Conservation (phyloP, 2,329 filamentous ascomycete species). For the Conoideocrella luteorostrata region DNA sequence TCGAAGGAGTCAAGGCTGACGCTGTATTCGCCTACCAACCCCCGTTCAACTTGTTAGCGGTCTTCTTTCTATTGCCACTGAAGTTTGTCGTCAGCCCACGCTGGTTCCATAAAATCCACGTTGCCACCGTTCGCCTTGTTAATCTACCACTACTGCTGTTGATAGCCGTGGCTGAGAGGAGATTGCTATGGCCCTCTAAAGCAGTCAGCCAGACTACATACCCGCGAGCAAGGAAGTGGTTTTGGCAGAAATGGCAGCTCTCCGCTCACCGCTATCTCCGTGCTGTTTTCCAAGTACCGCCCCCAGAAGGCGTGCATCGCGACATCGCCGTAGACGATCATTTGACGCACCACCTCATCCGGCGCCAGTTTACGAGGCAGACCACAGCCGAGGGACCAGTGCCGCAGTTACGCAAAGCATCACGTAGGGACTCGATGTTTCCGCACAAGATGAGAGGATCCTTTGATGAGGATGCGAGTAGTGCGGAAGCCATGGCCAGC, state of each 20-base stretch:
- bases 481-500: slow-evolving; percentile 35
- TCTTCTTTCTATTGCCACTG: slow-evolving; percentile 67
- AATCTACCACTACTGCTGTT: slow-evolving; percentile 69
- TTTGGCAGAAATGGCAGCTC: slow-evolving; percentile 63
- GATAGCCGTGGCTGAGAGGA: slow-evolving; percentile 65
- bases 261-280: slow-evolving; percentile 66
- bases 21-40: slow-evolving; percentile 78
- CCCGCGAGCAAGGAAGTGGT: slow-evolving; percentile 33
- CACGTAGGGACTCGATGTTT: slow-evolving; percentile 52
- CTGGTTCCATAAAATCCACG: slow-evolving; percentile 89
- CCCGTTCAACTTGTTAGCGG: slow-evolving; percentile 75
- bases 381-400: slow-evolving; percentile 27
- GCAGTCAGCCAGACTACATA: slow-evolving; percentile 13
- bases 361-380: slow-evolving; percentile 47
- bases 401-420: slow-evolving; percentile 25
- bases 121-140: slow-evolving; percentile 64
- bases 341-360: slow-evolving; percentile 51
- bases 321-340: slow-evolving; percentile 55
- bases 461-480: slow-evolving; percentile 37
- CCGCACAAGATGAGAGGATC: slow-evolving; percentile 43
- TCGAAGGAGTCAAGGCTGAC: slow-evolving; percentile 81
- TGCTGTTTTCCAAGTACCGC: slow-evolving; percentile 65
- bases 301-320: slow-evolving; percentile 53
- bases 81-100: slow-evolving; percentile 72
- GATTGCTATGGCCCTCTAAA: slow-evolving; percentile 51